Evolutionary conservation across 176 grass and related monocot genomes (phyloP), one percentile per base, ranked within the genome.

Genomic region (Ananas comosus): DNA sequence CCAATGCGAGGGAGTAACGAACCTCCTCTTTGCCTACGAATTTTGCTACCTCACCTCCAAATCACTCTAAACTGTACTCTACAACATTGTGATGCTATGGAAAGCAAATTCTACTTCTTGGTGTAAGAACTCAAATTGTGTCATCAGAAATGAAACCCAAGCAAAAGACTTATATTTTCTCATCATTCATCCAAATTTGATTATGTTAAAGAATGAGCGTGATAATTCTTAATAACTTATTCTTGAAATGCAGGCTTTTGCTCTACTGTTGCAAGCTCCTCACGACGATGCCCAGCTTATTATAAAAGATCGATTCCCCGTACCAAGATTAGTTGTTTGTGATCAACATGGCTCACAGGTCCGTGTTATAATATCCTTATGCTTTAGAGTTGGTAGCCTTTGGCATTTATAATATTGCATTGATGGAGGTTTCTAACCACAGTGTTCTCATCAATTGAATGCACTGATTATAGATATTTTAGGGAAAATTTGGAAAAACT

Each of bases 291-390:
- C 89, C 2, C 76, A 93, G 29, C 72, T 84, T 13, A 93, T 99
- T 66, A 90, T 90, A 72, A 88, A 51, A 49, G 89, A 86, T 7
- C 89, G 94, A 53, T 99, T 99, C 75, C 94, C 94, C 61, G 87
- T 88, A 69, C 89, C 94, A 71, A 90, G 94, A 86, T 84, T 99
- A 71, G 94, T 99, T 67, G 72, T 99, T 71, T 99, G 94, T 53
- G 94, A 99, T 53, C 94, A 99, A 72, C 94, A 99, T 80, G 94
- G 94, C 51, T 99, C 89, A 11, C 89, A 99, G 89, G 94, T 99
- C 66, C 50, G 65, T 64, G 53, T 42, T 76, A 2, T 69, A 69
- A 71, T 77, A 11, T 58, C 4, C 56, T 42, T 42, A 5, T 42
- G 33, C 33, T 42, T 4, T 42, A 42, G 33, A 4, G 5, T 42